Percentiles rank a stretch among this genome's conserved stretches.
Conservation (phyloP, 2,329 filamentous ascomycete species). For the Chaetomiaceae sp. region DNA sequence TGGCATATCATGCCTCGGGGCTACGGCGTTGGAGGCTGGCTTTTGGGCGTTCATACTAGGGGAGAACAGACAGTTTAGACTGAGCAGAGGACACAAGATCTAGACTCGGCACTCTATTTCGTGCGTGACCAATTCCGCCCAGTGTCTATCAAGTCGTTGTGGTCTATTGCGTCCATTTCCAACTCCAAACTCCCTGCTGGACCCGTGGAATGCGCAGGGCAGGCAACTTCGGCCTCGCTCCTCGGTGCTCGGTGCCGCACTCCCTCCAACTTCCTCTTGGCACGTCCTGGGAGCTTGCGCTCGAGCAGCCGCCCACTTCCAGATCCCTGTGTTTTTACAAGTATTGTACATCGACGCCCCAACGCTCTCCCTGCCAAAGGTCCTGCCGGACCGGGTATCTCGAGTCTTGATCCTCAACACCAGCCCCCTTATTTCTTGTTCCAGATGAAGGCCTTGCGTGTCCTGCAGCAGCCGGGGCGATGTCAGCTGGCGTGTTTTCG, state of each 20-base stretch:
- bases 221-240: too few species aligned
- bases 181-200: too few species aligned
- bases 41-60: too few species aligned
- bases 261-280: neutral
- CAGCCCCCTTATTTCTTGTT: constrained; percentile 29
- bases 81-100: too few species aligned
- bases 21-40: too few species aligned
- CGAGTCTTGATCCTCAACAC: neutral
- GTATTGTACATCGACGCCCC: constrained; percentile 9
- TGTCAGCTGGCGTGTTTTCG: constrained; percentile 11
- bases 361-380: neutral
- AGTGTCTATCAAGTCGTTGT: too few species aligned
- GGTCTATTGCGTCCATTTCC: too few species aligned
- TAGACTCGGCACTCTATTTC: neutral
- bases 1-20: too few species aligned
- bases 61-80: too few species aligned
- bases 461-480: constrained; percentile 35
- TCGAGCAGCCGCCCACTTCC: neutral
- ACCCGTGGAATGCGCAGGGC: too few species aligned
- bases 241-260: too few species aligned
- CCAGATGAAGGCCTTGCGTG: constrained; percentile 56
- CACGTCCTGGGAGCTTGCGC: neutral
- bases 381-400: constrained; percentile 6
- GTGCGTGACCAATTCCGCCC: too few species aligned
- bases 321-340: constrained; percentile 9